phyloP scores from a whole-genome alignment of 2,329 filamentous ascomycete genomes.

The Ophiostoma novo-ulmi region DNA sequence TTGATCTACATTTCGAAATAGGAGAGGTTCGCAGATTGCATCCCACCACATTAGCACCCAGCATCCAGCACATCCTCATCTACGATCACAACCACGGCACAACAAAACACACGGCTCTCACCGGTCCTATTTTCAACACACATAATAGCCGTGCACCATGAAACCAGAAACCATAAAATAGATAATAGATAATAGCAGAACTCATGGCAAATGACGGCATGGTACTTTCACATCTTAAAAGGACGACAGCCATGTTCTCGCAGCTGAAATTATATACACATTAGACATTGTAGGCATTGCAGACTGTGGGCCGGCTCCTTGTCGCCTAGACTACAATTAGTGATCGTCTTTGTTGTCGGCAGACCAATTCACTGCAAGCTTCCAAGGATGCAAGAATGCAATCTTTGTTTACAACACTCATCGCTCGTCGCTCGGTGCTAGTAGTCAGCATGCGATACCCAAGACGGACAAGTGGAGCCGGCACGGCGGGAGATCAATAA shows the following conservation, averaged over 20 bases:
- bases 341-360: not conserved
- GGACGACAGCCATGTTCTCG: not conserved
- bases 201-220: not conserved
- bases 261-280: not conserved
- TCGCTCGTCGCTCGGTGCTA: not conserved
- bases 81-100: not conserved
- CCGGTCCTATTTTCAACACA: not conserved
- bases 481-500: constrained; percentile 9
- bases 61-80: not conserved
- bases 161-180: not conserved
- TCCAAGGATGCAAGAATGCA: constrained; percentile 9
- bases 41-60: not conserved
- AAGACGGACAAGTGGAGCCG: constrained; percentile 15
- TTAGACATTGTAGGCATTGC: not conserved
- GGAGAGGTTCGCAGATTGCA: not conserved
- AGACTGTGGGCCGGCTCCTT: not conserved
- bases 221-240: not conserved
- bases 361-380: not conserved
- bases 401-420: constrained; percentile 11
- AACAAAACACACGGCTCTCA: not conserved
- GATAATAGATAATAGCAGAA: not conserved
- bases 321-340: not conserved
- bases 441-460: constrained; percentile 4
- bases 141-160: not conserved
- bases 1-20: not conserved